These are phyloP conservation scores for Schizosaccharomyces lindneri DNA, from an alignment of 805 yeast genomes.

Conservation along the genomic window DNA sequence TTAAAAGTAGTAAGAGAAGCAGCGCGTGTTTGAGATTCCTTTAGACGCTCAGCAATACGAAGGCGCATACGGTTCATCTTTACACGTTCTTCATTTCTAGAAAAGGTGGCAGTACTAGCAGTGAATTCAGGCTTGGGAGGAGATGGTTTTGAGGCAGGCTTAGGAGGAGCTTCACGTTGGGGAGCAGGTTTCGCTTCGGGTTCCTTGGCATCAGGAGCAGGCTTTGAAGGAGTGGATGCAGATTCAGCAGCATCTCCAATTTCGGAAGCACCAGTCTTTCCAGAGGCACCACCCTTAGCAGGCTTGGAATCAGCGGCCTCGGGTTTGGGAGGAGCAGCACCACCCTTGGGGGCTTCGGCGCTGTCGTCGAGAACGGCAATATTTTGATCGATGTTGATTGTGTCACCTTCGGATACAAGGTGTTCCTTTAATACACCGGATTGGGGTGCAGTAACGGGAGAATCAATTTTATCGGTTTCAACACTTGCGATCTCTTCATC, in stretches of 20 bases:
- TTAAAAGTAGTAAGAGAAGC: conserved; percentile 95
- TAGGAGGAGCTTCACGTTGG: conserved; percentile 13
- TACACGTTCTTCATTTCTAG: conserved; percentile 73
- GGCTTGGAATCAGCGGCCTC: conserved; percentile 4
- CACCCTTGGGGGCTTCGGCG: conserved; percentile 20
- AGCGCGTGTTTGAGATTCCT: conserved; percentile 97
- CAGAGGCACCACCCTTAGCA: not conserved
- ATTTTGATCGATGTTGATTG: conserved; percentile 90
- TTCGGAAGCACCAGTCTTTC: too few relatives aligned
- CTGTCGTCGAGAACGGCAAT: conserved; percentile 58
- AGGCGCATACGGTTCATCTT: conserved; percentile 98
- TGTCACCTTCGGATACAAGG: conserved; percentile 64
- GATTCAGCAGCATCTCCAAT: not conserved
- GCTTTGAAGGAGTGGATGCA: not conserved
- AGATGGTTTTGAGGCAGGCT: conserved; percentile 12
- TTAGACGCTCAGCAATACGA: conserved; percentile 94
- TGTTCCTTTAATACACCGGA: conserved; percentile 73
- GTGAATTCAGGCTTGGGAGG: conserved; percentile 11
- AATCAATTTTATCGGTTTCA: conserved; percentile 94
- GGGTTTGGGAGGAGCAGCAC: conserved; percentile 8
- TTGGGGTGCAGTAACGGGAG: conserved; percentile 84
- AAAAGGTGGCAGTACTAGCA: conserved; percentile 24
- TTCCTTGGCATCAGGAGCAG: conserved; percentile 9
- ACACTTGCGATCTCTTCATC: conserved; percentile 48
- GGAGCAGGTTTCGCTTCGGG: not conserved